Conservation (phyloP, 2,329 filamentous ascomycete genomes). For the Aschersonia sp. region DNA sequence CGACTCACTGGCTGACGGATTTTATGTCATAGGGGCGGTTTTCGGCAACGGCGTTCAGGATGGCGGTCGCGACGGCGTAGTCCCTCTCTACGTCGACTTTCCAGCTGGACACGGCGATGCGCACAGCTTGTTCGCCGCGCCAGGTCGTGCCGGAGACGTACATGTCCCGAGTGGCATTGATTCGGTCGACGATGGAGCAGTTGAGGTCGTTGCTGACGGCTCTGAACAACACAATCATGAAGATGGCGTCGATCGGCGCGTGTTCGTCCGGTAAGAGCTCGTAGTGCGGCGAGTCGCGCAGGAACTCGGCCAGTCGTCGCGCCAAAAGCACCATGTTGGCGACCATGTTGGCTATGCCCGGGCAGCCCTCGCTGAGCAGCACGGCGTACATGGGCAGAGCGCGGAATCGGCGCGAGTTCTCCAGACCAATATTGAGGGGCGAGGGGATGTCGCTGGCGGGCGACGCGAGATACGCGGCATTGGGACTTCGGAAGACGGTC, state of each 20-base stretch:
- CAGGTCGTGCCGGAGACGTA: constrained; percentile 76
- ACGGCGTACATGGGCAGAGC: constrained; percentile 82
- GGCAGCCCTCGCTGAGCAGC: constrained; percentile 56
- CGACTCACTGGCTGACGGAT: neutral
- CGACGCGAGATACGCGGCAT: constrained; percentile 62
- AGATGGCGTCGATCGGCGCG: constrained; percentile 32
- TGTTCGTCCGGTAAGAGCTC: constrained; percentile 45
- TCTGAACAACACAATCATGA: constrained; percentile 61
- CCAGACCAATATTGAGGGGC: constrained; percentile 73
- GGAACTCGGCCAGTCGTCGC: constrained; percentile 47
- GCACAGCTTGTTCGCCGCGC: constrained; percentile 57
- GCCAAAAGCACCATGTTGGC: constrained; percentile 59
- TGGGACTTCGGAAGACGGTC: constrained; percentile 65
- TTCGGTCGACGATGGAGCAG: constrained; percentile 46
- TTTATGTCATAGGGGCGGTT: constrained; percentile 14
- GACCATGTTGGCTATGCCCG: constrained; percentile 57
- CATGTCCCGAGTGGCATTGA: constrained; percentile 61
- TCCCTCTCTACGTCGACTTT: constrained; percentile 57
- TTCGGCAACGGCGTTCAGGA: constrained; percentile 38
- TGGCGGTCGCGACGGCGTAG: constrained; percentile 44
- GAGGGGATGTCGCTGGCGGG: constrained; percentile 45
- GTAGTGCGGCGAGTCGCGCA: constrained; percentile 47
- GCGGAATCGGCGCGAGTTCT: constrained; percentile 84
- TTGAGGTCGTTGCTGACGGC: constrained; percentile 53
- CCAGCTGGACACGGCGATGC: constrained; percentile 85